phyloP scores from a whole-genome alignment of 2,329 filamentous ascomycete genomes.

The Fusarium subglutinans region DNA sequence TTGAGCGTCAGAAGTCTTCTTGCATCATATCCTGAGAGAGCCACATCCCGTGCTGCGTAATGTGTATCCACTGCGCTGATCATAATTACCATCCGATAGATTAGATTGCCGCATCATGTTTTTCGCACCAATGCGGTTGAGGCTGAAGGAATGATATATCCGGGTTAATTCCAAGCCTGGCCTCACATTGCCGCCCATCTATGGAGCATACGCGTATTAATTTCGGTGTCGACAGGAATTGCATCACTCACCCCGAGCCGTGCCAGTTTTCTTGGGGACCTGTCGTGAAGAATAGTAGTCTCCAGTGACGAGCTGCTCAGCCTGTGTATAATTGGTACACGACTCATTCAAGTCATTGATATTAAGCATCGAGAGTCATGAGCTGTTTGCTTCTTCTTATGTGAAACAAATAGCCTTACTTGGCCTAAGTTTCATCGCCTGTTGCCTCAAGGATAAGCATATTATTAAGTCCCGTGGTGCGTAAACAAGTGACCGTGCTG shows the following conservation, averaged over 20 bases:
- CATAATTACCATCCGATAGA: constrained; percentile 4
- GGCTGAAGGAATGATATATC: background rate
- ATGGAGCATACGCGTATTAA: background rate
- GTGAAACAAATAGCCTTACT: background rate
- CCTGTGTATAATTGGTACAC: rapidly evolving
- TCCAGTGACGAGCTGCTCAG: background rate
- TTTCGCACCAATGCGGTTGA: background rate
- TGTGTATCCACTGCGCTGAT: constrained; percentile 8
- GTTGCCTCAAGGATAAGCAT: background rate
- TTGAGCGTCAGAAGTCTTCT: too few relatives aligned
- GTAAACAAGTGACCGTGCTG: background rate
- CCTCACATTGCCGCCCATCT: too few relatives aligned
- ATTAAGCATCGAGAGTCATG: background rate
- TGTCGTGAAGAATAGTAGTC: rapidly evolving
- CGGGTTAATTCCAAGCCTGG: background rate
- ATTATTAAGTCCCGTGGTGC: background rate
- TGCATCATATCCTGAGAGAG: too few relatives aligned
- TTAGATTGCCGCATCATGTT: background rate
- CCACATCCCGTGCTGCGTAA: background rate
- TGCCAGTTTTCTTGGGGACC: rapidly evolving
- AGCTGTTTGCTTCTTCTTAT: background rate
- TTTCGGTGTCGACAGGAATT: rapidly evolving
- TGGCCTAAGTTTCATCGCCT: background rate
- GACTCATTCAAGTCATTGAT: background rate
- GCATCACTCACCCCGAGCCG: rapidly evolving